These are phyloP conservation scores for Populus ilicifolia DNA, from an alignment of 345 rosid genomes.

Conservation along the genomic window DNA sequence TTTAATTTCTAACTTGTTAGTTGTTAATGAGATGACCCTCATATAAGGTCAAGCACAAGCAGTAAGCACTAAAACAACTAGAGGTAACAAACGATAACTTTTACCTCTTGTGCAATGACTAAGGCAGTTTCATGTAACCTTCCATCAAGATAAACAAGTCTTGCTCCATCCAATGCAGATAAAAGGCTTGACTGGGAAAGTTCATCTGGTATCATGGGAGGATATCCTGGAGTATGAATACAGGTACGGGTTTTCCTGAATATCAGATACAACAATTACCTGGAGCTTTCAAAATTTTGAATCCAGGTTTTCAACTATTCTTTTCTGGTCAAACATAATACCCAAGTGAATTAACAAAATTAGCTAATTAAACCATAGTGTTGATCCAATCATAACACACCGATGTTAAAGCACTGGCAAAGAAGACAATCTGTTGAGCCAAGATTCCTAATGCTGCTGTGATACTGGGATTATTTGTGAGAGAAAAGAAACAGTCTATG, in stretches of 20 bases:
- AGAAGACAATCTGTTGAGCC: background rate
- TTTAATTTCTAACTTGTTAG: no score
- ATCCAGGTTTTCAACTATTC: background rate
- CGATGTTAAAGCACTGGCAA: background rate
- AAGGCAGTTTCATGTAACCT: constrained; percentile 62
- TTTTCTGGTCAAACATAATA: background rate
- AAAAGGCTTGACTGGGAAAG: constrained; percentile 42
- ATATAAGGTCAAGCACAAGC: background rate
- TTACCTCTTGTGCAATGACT: constrained; percentile 68
- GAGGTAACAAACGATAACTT: constrained; percentile 9
- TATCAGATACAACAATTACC: constrained; percentile 6
- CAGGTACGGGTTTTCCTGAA: constrained; percentile 91
- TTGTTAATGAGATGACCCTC: background rate
- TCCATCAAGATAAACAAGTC: constrained; percentile 64
- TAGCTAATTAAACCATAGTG: background rate
- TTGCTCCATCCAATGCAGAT: constrained; percentile 60
- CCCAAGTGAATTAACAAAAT: background rate
- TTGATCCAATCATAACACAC: background rate
- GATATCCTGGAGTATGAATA: constrained; percentile 79
- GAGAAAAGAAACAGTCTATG: background rate
- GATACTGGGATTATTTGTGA: background rate
- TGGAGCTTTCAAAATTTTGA: background rate
- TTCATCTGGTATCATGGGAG: constrained; percentile 61
- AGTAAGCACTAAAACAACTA: background rate
- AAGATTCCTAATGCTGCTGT: background rate